These are phyloP conservation scores for Emmonsiellopsis sp. DNA, from an alignment of 2,329 filamentous ascomycete genomes.

Conservation along the genomic window DNA sequence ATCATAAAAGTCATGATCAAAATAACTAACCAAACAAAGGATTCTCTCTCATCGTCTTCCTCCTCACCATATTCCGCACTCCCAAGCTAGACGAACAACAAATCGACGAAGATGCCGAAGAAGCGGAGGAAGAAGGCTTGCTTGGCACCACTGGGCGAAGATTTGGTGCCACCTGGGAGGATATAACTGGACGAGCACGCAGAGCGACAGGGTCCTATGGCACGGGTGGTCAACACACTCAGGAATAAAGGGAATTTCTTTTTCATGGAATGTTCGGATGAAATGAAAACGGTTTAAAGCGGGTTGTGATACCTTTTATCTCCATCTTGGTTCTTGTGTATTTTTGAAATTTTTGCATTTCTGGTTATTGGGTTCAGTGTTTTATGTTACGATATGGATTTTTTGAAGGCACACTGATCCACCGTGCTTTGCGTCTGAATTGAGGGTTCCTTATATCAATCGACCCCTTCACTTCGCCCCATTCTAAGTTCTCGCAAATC, in stretches of 20 bases:
- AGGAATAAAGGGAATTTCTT: not conserved
- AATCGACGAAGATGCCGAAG: constrained; percentile 80
- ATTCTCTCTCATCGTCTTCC: constrained; percentile 72
- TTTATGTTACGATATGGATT: too few relatives aligned
- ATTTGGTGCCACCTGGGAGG: constrained; percentile 81
- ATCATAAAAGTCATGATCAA: not conserved
- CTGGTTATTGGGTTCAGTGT: too few relatives aligned
- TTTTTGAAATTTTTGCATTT: too few relatives aligned
- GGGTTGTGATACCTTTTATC: too few relatives aligned
- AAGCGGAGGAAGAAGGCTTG: constrained; percentile 86
- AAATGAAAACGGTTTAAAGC: too few relatives aligned
- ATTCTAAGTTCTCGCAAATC: too few relatives aligned
- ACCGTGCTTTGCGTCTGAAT: too few relatives aligned
- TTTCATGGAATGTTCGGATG: too few relatives aligned
- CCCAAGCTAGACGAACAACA: constrained; percentile 67
- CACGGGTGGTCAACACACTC: constrained; percentile 5
- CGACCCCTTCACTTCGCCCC: too few relatives aligned
- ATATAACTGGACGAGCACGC: constrained; percentile 57
- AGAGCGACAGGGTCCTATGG: constrained; percentile 1
- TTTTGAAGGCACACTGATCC: too few relatives aligned
- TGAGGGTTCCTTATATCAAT: too few relatives aligned
- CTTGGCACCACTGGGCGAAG: constrained; percentile 72
- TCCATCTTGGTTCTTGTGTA: too few relatives aligned
- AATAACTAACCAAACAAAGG: constrained; percentile 18
- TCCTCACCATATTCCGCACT: constrained; percentile 69